Base-by-base conservation (phyloP, 768 basidiomycete genomes). In the Trametes meyenii region DNA sequence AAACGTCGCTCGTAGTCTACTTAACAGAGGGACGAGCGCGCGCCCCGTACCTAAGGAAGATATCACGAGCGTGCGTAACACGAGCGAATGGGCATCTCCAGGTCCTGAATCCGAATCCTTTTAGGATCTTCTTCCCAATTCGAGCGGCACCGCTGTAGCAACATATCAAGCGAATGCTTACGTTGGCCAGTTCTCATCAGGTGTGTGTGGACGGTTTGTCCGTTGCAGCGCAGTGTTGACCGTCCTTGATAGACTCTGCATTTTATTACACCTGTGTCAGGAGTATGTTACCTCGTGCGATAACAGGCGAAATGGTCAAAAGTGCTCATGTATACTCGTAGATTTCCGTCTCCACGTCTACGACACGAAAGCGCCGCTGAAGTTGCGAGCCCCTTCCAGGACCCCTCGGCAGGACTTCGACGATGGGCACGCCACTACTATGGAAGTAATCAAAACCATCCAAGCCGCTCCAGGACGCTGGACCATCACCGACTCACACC, bases 401-500 rank as follows among this genome's bases (percentile, higher is more conserved):
- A 35, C 59, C 67, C 45, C 63, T 60, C 4, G 48, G 58, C 50
- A 63, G 67, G 53, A 63, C 74, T 38, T 66, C 10, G 51, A 74
- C 6, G 66, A 63, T 76, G 79, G 80, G 35, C 84, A 87, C 54
- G 71, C 75, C 45, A 81, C 81, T 6, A 80, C 78, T 7, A 76
- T 85, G 69, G 80, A 78, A 50, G 71, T 78, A 19, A 74, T 80
- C 51, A 83, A 92, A 70, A 86, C 85, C 0, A 89, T 96, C 48
- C 82, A 86, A 69, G 96, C 92, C 0, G 77, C 83, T 36, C 81
- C 84, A 16, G 92, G 92, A 0, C 79, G 85, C 38, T 98, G 95
- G 96, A 97, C 96, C 0, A 92, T 98, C 58, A 98, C 95, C 7
- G 97, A 98, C 75, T 90, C 90, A 21, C 93, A 97, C 74, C 78